A percentile compares a stretch with the other conserved stretches of the same genome.
Conservation (phyloP, 768 basidiomycete species). For the Panaeolus cyanescens region DNA sequence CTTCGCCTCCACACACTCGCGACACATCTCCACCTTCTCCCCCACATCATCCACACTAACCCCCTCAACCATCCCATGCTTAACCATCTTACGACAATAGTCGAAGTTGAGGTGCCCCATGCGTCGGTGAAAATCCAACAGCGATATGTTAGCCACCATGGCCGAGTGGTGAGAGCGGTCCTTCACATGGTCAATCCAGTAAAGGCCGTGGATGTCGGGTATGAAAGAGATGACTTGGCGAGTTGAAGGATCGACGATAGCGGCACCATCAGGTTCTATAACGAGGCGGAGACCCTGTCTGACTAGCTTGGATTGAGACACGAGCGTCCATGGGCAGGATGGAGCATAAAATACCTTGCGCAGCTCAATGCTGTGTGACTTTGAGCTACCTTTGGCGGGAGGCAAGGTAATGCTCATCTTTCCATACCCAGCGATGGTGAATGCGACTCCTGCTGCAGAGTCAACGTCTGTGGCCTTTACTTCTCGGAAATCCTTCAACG, state of each 20-base stretch:
- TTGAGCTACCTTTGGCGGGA: too few species aligned
- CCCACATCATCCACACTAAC: constrained; percentile 27
- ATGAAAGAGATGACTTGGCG: constrained; percentile 20
- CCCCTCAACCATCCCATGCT: constrained; percentile 27
- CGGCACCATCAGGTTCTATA: constrained; percentile 13
- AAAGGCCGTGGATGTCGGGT: constrained; percentile 24
- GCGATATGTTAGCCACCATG: constrained; percentile 16
- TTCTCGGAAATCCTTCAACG: too few species aligned
- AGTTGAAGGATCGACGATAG: constrained; percentile 14
- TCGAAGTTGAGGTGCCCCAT: constrained; percentile 36
- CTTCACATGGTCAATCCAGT: constrained; percentile 15
- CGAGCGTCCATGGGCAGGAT: constrained; percentile 26
- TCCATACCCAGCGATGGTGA: too few species aligned
- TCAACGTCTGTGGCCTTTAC: too few species aligned
- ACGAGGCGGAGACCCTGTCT: constrained; percentile 12
- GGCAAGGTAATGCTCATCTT: too few species aligned
- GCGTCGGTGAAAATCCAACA: constrained; percentile 30
- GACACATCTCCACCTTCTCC: constrained; percentile 32
- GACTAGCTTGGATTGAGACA: constrained; percentile 25
- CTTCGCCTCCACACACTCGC: too few species aligned
- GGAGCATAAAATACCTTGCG: constrained; percentile 29
- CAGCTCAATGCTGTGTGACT: too few species aligned
- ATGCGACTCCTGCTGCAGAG: too few species aligned
- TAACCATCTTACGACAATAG: constrained; percentile 24
- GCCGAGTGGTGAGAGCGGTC: constrained; percentile 9